Evolutionary conservation across 495 filamentous ascomycete genomes (phyloP).

Genomic region (Pyrenula aspistea): DNA sequence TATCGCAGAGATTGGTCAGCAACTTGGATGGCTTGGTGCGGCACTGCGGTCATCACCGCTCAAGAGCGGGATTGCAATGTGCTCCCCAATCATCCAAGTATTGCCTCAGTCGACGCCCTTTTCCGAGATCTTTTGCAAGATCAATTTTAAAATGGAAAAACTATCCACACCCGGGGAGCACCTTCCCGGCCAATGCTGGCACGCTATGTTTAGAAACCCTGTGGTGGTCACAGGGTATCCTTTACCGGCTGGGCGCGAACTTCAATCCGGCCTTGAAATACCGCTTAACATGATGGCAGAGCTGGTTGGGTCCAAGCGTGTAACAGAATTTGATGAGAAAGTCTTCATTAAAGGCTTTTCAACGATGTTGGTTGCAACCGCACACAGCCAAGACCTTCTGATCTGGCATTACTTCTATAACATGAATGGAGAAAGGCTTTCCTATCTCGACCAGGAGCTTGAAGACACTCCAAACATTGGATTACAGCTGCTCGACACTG

Average conservation of each 20-base stretch:
- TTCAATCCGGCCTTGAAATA: constrained; percentile 5
- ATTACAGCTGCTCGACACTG: not conserved
- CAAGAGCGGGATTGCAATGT: not conserved
- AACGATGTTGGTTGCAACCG: constrained; percentile 2
- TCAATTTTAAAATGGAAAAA: not conserved
- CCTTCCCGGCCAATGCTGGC: constrained; percentile 6
- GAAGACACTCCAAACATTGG: not conserved
- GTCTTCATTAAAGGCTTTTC: constrained; percentile 9
- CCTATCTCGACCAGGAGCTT: constrained; percentile 1
- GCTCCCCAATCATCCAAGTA: not conserved
- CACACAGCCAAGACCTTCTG: not conserved
- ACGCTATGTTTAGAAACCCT: constrained; percentile 10
- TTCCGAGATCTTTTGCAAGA: not conserved
- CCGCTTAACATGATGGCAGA: constrained; percentile 8
- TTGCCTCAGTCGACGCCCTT: not conserved
- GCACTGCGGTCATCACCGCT: constrained; percentile 8
- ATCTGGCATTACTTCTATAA: constrained; percentile 10
- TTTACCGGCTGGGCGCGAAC: not conserved
- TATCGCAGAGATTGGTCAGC: constrained; percentile 12
- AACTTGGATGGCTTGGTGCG: constrained; percentile 12
- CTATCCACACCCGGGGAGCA: not conserved
- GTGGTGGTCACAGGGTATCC: constrained; percentile 10
- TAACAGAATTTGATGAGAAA: constrained; percentile 1
- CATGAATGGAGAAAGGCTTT: constrained; percentile 3
- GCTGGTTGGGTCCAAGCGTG: not conserved